Base-by-base conservation (phyloP, 2,329 filamentous ascomycete species). In the Aspergillus uvarum region DNA sequence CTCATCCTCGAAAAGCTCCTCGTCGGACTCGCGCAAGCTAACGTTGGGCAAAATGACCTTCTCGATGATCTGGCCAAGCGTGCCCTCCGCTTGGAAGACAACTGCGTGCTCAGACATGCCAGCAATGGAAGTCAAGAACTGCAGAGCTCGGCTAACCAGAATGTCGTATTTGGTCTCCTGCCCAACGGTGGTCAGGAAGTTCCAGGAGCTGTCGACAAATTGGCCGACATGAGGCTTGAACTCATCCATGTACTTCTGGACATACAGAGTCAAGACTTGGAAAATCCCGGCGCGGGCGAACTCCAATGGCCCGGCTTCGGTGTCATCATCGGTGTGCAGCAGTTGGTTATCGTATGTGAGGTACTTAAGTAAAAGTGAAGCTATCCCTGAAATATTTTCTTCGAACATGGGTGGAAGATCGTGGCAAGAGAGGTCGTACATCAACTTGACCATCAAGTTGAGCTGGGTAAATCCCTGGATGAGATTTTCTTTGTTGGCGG, bases 1-100 rank as follows among this genome's bases (percentile, higher is more conserved):
- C 79, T 99, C 96, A 73, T 99, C 96, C 74, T 99, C 95, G 68
- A 99, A 98, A 66, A 96, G 84, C 75, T 99, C 95, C 57, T 96
- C 85, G 66, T 99, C 96, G 0, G 93, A 95, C 70, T 97, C 95
- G 66, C 96, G 87, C 61, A 99, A 81, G 16, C 90, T 89, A 60
- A 99, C 87, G 70, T 99, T 99, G 10, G 95, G 94, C 65, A 99
- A 79, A 59, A 99, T 91, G 60, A 98, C 95, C 79, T 96, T 96
- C 75, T 98, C 92, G 10, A 97, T 91, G 56, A 99, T 91, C 74
- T 96, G 90, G 19, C 87, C 87, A 38, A 98, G 80, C 3, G 91
- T 89, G 4, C 85, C 83, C 70, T 92, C 86, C 67, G 89, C 88
- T 77, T 96, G 93, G 85, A 99, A 99, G 61, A 89, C 87, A 63